A percentile compares a stretch with the other conserved stretches of the same genome.
Evolutionary conservation across 805 yeast genomes (phyloP).

Genomic region (Wickerhamomyces strasburgensis): DNA sequence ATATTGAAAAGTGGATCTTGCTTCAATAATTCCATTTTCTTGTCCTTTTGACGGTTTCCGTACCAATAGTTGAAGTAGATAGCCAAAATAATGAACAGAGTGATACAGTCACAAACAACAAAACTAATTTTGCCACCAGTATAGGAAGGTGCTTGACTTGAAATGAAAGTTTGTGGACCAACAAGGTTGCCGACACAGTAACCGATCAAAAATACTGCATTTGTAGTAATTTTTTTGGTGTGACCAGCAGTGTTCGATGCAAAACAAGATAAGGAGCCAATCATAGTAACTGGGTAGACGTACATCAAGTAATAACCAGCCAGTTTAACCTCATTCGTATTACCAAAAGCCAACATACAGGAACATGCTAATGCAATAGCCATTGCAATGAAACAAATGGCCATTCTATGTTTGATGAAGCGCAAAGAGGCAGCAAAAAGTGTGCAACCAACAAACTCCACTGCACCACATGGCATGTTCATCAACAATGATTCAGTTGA

Average conservation of each 20-base stretch:
- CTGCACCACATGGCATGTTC: slow-evolving; percentile 27
- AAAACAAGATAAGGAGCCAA: slow-evolving; percentile 28
- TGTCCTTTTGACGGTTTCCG: slow-evolving; percentile 1
- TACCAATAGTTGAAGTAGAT: slow-evolving; percentile 2
- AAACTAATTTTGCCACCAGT: slow-evolving; percentile 40
- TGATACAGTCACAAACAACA: slow-evolving; percentile 1
- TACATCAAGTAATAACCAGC: slow-evolving; percentile 26
- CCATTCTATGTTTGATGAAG: slow-evolving; percentile 19
- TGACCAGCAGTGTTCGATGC: slow-evolving; percentile 59
- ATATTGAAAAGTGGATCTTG: slow-evolving; percentile 4
- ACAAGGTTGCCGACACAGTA: slow-evolving; percentile 63
- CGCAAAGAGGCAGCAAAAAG: background rate
- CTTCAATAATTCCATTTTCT: background rate
- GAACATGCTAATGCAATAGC: slow-evolving; percentile 20
- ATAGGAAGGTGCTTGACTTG: slow-evolving; percentile 52
- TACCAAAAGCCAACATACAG: slow-evolving; percentile 29
- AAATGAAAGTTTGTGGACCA: slow-evolving; percentile 67
- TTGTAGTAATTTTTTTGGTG: slow-evolving; percentile 59
- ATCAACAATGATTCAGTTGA: slow-evolving; percentile 13
- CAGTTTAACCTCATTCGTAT: slow-evolving; percentile 22
- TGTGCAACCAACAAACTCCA: slow-evolving; percentile 24
- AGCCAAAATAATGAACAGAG: background rate
- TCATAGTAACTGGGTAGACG: slow-evolving; percentile 30
- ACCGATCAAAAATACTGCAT: slow-evolving; percentile 53
- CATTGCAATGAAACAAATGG: slow-evolving; percentile 17